Base-by-base conservation (phyloP, 352 stramenopile species). In the Pythium oligandrum region DNA sequence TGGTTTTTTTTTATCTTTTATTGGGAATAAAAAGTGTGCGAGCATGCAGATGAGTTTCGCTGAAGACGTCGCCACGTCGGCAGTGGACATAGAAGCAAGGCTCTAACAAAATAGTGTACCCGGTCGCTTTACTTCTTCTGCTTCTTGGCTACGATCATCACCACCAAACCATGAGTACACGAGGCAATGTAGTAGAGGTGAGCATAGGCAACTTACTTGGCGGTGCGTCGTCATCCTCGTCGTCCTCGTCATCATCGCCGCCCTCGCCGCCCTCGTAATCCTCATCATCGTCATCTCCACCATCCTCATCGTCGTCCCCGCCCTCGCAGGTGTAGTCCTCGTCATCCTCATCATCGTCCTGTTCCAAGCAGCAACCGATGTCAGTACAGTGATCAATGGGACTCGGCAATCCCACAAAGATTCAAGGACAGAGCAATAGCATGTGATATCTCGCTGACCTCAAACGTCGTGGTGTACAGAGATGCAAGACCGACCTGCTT, bases 401-500 rank as follows among this genome's bases (percentile, higher is more conserved):
- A 40, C 11, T n/a, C n/a, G 11, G n/a, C 26, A n/a, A 36, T 9
- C 10, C 8, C 26, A 38, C 6, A 4, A 50, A 32, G 17, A 32
- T 12, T 6, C 3, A n/a, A 35, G 17, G 30, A 11, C 26, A 26
- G 6, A 12, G 38, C 43, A 48, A 31, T 7, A 8, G 30, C 43
- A 39, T 6, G 45, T 39, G 38, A 42, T 42, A 42, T 42, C 38
- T 42, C 7, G 38, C 45, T 37, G 12, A 75, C 69, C 66, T 86
- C 75, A 59, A 88, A 62, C 44, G 60, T 79, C 57, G 75, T 86
- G 17, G 70, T 78, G 60, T 88, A 88, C 50, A 88, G 57, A 48
- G 82, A 85, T 31, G 74, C 73, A 48, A 88, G 59, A 50, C 74
- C 77, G 43, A 85, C 73, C 59, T 85, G 61, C 26, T 68, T 65